Percentiles rank a stretch among this genome's conserved stretches.
These are phyloP conservation scores for Hansenula sp. DNA, from an alignment of 1,139 yeast genomes.

Conservation along the genomic window DNA sequence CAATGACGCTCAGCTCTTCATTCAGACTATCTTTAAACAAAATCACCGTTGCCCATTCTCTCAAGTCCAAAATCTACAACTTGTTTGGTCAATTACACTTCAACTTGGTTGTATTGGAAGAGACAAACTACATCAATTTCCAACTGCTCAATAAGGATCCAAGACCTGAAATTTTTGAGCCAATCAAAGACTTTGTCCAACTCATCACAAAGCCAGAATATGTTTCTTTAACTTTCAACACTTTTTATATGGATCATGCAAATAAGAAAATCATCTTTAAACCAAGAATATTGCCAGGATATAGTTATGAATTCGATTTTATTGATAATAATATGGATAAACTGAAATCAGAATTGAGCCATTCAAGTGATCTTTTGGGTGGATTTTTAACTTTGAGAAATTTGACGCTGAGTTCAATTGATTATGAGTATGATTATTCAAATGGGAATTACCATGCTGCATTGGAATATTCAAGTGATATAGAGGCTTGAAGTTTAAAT, in stretches of 20 bases:
- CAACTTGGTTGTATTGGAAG: conserved; percentile 13
- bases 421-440: conserved; percentile 9
- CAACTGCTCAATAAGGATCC: conserved; percentile 5
- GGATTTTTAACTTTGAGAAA: conserved; percentile 8
- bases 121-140: conserved; percentile 17
- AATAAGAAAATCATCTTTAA: conserved; percentile 17
- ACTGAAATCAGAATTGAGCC: conserved; percentile 8
- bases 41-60: conserved; percentile 10
- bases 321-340: conserved; percentile 5
- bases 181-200: conserved; percentile 14
- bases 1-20: conserved; percentile 15
- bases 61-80: conserved; percentile 3
- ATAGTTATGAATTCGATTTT: conserved; percentile 18
- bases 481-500: not conserved
- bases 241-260: conserved; percentile 12
- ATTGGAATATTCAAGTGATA: conserved; percentile 5
- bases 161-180: conserved; percentile 4
- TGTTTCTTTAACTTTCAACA: conserved; percentile 19
- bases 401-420: conserved; percentile 10
- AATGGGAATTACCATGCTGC: conserved; percentile 14
- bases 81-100: conserved; percentile 4
- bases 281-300: conserved; percentile 16
- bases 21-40: conserved; percentile 17
- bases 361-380: conserved; percentile 8
- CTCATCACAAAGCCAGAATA: conserved; percentile 19